Conservation (phyloP, 1,139 yeast genomes). For the Candida frijolesensis region DNA sequence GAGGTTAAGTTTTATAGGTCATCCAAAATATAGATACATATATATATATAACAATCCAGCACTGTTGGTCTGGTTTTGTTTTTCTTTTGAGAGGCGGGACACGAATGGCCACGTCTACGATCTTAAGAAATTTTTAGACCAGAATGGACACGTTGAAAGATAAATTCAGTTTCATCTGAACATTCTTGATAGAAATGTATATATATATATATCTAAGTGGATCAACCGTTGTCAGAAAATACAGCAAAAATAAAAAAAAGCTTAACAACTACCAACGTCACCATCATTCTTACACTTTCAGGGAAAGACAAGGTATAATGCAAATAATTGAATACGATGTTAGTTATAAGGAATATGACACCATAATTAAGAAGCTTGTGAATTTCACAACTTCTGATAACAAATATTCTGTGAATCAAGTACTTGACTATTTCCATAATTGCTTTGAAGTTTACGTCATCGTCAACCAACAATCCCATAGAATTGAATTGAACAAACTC, state of each 20-base stretch:
- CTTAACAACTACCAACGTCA: background rate
- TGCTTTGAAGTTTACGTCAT: conserved; percentile 10
- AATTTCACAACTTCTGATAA: background rate
- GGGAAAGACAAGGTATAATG: background rate
- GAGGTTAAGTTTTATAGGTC: background rate
- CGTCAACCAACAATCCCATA: conserved; percentile 11
- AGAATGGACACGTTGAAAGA: background rate
- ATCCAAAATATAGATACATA: background rate
- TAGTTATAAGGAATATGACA: conserved; percentile 10
- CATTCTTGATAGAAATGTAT: too few species aligned
- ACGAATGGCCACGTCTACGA: too few species aligned
- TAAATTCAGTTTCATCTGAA: background rate
- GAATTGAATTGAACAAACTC: background rate
- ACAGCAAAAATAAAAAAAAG: too few species aligned
- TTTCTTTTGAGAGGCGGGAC: too few species aligned
- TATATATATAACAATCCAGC: too few species aligned
- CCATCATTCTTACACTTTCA: background rate
- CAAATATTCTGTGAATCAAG: background rate
- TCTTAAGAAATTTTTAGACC: too few species aligned
- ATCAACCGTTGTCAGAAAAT: background rate
- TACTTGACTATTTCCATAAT: conserved; percentile 8
- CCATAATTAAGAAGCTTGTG: conserved; percentile 2
- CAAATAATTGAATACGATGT: conserved; percentile 8
- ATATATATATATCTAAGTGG: too few species aligned
- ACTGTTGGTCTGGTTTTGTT: too few species aligned